phyloP scores from a whole-genome alignment of 2,329 filamentous ascomycete species.

The Colletotrichum tofieldiae region DNA sequence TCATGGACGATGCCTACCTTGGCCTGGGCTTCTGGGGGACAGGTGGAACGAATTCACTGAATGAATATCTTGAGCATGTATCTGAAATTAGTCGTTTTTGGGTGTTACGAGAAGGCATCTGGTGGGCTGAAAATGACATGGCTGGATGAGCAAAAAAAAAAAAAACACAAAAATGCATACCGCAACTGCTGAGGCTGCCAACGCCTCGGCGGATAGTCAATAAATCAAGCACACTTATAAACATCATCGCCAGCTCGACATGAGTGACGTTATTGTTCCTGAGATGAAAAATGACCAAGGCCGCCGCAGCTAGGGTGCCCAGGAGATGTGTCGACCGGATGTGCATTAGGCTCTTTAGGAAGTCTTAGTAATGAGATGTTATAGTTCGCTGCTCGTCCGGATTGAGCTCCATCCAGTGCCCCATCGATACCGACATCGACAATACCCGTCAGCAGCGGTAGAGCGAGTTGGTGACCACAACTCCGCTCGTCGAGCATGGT shows the following conservation, averaged over 20 bases:
- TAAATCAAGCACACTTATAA: background rate
- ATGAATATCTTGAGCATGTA: slow-evolving; percentile 1
- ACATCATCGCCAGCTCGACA: background rate
- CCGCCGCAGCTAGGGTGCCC: background rate
- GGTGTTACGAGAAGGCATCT: background rate
- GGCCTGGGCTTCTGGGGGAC: no score
- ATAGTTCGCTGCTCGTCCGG: background rate
- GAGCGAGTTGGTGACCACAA: background rate
- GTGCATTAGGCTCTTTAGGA: background rate
- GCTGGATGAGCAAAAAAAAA: slow-evolving; percentile 17
- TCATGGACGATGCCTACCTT: background rate
- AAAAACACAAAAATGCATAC: slow-evolving; percentile 5
- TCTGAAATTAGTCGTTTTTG: slow-evolving; percentile 4
- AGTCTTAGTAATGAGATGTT: background rate
- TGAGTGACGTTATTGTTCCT: no score
- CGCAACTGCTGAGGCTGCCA: background rate
- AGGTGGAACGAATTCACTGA: background rate
- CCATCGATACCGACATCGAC: background rate
- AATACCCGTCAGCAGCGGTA: background rate
- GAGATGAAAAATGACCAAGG: no score
- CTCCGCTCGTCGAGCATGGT: background rate
- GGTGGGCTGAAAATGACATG: slow-evolving; percentile 15
- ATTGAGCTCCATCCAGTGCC: background rate
- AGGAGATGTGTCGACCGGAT: background rate
- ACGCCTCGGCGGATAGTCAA: background rate